Evolutionary conservation across 257 asterid species (phyloP), one percentile per base, ranked within the genome.

Genomic region (Lantana camara): DNA sequence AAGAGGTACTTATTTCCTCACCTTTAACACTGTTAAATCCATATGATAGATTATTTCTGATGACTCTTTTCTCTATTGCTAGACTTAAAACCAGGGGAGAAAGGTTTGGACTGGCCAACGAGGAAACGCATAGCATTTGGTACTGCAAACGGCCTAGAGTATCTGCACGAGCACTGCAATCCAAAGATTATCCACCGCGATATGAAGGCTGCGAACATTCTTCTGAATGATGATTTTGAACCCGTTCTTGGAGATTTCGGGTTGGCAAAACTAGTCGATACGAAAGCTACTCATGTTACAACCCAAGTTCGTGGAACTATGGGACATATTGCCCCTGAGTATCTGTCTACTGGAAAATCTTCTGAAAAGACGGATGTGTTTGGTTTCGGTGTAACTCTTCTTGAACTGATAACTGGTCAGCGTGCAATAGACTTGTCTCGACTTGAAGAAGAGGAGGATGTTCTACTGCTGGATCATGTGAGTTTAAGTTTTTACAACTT

Each of bases 301-400:
- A 91, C 98, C 52, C 96, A 83, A 74, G 83, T 91, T 54, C 96
- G 98, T 3, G 98, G 98, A 50, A 91, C 98, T 1, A 91, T 91
- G 98, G 98, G 98, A 30, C 98, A 91, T 58, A 91, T 91, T 34
- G 98, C 98, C 23, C 98, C 97, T 0, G 98, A 89, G 73, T 91
- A 91, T 64, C 68, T 91, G 64, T 85, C 98, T 1, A 91, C 96
- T 0, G 98, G 98, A 30, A 89, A 89, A 73, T 89, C 96, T 5
- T 91, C 96, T 0, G 96, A 86, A 12, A 89, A 86, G 77, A 89
- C 98, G 0, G 98, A 89, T 67, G 97, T 91, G 2, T 91, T 91
- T 32, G 98, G 98, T 45, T 91, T 81, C 51, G 98, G 98, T 17
- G 79, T 91, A 14, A 91, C 98, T 30, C 96, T 91, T 63, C 83